Evolutionary conservation across 441 rosid species (phyloP), one percentile per base, ranked within the genome.

Genomic region (Euphorbia schlechtendalii): DNA sequence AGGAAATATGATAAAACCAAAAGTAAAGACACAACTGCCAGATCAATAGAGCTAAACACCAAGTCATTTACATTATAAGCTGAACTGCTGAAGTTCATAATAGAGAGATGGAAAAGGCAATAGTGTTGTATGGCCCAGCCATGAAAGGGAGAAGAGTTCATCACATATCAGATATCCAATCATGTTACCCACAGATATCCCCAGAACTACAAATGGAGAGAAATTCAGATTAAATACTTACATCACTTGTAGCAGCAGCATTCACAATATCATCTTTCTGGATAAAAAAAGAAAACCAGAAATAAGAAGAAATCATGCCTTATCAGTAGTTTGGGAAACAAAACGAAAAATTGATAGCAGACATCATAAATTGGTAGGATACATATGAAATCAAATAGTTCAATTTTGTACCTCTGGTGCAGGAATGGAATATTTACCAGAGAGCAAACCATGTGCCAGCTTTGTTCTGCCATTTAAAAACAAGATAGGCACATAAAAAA

Each of bases 401-500:
- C 41, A 57, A 56, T 53, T 21, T 11, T 52, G 59, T 84, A 90
- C 99, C 96, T 86, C 84, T 63, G 48, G 36, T 24, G 81, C 80
- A 36, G 97, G 99, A 69, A 80, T 69, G 10, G 96, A 90, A 71
- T 90, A 90, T 82, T 82, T 90, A 53, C 99, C 99, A 66, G 96
- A 93, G 25, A 90, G 84, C 82, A 93, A 75, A 73, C 99, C 97
- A 81, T 93, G 93, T 36, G 84, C 99, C 71, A 93, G 88, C 78
- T 90, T 93, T 77, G 93, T 84, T 79, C 97, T 93, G 87, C 73
- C 76, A 79, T 46, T 76, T 55, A 75, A 62, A 45, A 53, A 73
- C 40, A 63, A 65, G 52, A 54, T 63, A 68, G 66, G 66, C 40
- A 54, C 27, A 45, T 54, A 5, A 3, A 4, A 49, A 60, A 43